These are phyloP conservation scores for Lantana camara DNA, from an alignment of 257 asterid species.

Conservation along the genomic window DNA sequence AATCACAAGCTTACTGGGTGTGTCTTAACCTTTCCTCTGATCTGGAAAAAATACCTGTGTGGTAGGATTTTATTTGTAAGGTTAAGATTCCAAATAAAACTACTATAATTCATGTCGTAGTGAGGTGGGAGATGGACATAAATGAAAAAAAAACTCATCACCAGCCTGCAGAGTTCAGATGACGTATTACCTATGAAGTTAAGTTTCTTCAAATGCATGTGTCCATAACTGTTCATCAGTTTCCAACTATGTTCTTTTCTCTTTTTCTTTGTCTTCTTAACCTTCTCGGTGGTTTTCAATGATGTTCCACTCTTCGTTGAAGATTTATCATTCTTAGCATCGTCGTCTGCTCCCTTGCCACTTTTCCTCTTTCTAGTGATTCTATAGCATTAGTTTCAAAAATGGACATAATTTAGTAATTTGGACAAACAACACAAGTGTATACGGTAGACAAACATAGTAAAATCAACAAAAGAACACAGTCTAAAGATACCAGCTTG, in stretches of 20 bases:
- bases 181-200: conserved; percentile 19
- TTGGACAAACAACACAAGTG: neutral
- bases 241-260: conserved; percentile 39
- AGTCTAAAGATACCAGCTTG: conserved; percentile 58
- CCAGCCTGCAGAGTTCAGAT: conserved; percentile 11
- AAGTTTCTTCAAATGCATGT: neutral
- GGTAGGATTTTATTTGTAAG: conserved; percentile 6
- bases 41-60: neutral
- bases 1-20: neutral
- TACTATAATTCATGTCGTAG: neutral
- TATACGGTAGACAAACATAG: neutral
- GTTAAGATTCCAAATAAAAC: neutral
- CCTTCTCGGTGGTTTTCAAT: conserved; percentile 24
- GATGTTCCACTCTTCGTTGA: conserved; percentile 25
- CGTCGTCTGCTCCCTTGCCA: conserved; percentile 26
- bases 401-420: neutral
- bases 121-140: neutral
- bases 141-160: neutral
- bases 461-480: neutral
- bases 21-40: neutral
- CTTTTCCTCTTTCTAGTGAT: conserved; percentile 36
- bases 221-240: neutral
- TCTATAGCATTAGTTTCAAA: conserved; percentile 38
- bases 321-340: conserved; percentile 25
- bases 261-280: conserved; percentile 46